Evolutionary conservation across 208 protist species (phyloP).

Genomic region (Balamuthia mandrillaris): DNA sequence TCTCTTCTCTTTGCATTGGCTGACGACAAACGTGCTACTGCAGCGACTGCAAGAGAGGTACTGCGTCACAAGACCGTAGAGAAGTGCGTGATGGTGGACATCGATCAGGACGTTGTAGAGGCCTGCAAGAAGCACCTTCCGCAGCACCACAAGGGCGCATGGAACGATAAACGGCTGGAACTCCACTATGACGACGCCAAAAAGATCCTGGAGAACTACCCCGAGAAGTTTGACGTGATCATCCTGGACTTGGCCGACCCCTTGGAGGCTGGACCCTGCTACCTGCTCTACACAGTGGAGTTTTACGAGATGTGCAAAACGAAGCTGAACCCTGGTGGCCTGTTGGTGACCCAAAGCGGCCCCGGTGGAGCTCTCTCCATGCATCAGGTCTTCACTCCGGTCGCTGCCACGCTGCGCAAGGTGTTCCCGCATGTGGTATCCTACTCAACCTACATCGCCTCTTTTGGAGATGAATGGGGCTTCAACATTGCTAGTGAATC

Average conservation of each 20-base stretch:
- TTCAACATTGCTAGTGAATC: constrained; percentile 57
- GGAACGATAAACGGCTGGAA: constrained; percentile 34
- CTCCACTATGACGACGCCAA: constrained; percentile 46
- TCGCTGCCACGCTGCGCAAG: constrained; percentile 39
- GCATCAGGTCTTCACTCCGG: constrained; percentile 51
- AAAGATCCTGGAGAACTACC: constrained; percentile 12
- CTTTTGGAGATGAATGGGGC: constrained; percentile 54
- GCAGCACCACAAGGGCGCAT: constrained; percentile 31
- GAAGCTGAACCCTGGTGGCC: constrained; percentile 56
- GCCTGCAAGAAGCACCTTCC: constrained; percentile 53
- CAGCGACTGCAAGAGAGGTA: constrained; percentile 50
- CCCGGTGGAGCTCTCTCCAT: constrained; percentile 29
- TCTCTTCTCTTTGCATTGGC: no score
- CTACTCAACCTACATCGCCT: constrained; percentile 39
- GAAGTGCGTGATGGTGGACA: constrained; percentile 63
- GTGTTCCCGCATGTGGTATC: constrained; percentile 44
- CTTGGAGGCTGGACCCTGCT: constrained; percentile 60
- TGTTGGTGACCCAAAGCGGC: constrained; percentile 51
- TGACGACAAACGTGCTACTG: no score
- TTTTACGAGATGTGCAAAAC: constrained; percentile 56
- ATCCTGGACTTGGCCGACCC: constrained; percentile 67
- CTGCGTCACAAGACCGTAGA: constrained; percentile 59
- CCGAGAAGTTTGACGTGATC: constrained; percentile 58
- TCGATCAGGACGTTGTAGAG: constrained; percentile 56
- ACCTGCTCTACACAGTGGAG: constrained; percentile 61